Evolutionary conservation across 129 eudicot species (phyloP), one percentile per base, ranked within the genome.

Genomic region (Escallonia rubra): DNA sequence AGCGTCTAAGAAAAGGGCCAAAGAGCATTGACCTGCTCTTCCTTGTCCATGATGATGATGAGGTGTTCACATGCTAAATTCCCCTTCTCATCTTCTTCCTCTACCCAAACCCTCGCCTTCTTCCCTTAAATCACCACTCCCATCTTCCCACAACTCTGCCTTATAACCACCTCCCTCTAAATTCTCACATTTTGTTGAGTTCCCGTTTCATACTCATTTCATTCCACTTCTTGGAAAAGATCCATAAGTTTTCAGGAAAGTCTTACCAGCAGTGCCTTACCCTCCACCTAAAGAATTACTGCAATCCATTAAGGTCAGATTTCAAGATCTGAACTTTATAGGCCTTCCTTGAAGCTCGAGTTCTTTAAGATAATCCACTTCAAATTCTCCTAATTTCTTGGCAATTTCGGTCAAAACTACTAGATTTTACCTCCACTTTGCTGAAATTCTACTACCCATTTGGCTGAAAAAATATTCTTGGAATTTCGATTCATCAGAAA

Each of bases 311-410:
- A 23, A 23, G 34, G 34, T 59, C 62, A 57, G 50, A 73, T 64
- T 53, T 10, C 72, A 63, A 75, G 80, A 78, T 81, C 84, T 78
- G 74, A 62, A 61, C 49, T 41, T 80, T 79, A 57, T 49, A 69
- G 76, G 82, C 63, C 77, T 70, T 58, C 52, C 66, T 70, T 69
- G 67, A 51, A 68, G 59, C 73, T 70, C 13, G 68, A 62, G 16
- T 48, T 52, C 15, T 9, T 65, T 23, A 44, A 39, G 16, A 2
- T 13, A 57, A 63, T 16, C n/a, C 13, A 38, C 12, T 56, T 9
- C 4, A 7, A 11, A 34, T 56, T 45, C 10, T 34, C 69, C 55
- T 45, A 40, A 16, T 57, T 12, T 13, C 10, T 61, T 42, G 64
- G 10, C 10, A 50, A 50, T 11, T 61, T 23, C 1, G 34, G 34